Evolutionary conservation across 164 flowering plant genomes (phyloP), one percentile per base, ranked within the genome.

Genomic region (Chloranthus sessilifolius): DNA sequence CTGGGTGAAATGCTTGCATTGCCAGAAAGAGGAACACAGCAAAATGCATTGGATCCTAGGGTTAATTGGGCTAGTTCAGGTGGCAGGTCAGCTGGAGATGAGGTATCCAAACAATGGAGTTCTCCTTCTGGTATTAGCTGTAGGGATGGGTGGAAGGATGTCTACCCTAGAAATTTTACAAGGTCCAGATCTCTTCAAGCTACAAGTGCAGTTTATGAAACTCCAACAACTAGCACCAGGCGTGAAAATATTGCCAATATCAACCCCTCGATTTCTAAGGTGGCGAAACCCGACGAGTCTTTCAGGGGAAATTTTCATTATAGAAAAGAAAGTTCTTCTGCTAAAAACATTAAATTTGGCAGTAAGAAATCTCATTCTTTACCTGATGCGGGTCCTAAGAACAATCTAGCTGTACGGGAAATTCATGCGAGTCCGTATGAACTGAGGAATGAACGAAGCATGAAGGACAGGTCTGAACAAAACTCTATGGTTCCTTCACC

Each of bases 1-100:
- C 57, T 92, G 20, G 95, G 75, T 33, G 97, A 88, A 62, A 92
- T 88, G 96, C 95, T 88, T 64, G 72, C 82, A 27, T 35, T 65
- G 24, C 66, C 85, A 29, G 88, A 79, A 21, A 55, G 59, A 57
- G 76, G 74, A 52, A 52, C 21, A n/a, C 57, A 43, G 52, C 40
- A 58, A 2, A 51, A 28, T 31, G 55, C 39, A 33, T 63, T 41
- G 27, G 63, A 59, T 59, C 39, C 57, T 7, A 20, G 35, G 25
- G 50, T 21, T 58, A 48, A 37, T 53, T 59, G 12, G 35, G 78
- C 63, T 35, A 66, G 53, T 31, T 43, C 37, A 16, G 27, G 47
- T 20, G 59, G 63, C 7, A 54, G 46, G 19, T 28, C 54, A 47
- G 17, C 50, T 50, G 53, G 52, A 50, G 45, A 49, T 46, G 55